Evolutionary conservation across 2,329 filamentous ascomycete genomes (phyloP).

Genomic region (Zelopaecilomyces penicillatus): DNA sequence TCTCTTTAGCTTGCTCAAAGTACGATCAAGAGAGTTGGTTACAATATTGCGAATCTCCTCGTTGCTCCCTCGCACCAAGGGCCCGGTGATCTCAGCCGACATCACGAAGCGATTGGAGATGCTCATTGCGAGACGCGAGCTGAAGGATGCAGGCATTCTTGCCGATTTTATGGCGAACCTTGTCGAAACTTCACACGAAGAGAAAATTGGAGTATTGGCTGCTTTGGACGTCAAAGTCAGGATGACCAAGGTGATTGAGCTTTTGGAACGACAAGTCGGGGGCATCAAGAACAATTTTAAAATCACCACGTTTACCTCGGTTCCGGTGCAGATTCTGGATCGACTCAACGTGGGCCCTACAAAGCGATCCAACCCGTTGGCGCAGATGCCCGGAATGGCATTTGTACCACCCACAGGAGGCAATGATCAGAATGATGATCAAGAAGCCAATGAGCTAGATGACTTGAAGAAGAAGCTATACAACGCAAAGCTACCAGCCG

Average conservation of each 20-base stretch:
- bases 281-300: constrained; percentile 82
- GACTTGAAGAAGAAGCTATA: constrained; percentile 85
- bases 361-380: constrained; percentile 21
- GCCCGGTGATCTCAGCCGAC: constrained; percentile 66
- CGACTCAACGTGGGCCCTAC: constrained; percentile 36
- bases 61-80: constrained; percentile 63
- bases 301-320: constrained; percentile 67
- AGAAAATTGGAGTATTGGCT: constrained; percentile 82
- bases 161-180: constrained; percentile 97
- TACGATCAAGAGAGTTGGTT: constrained; percentile 77
- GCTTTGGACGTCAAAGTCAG: constrained; percentile 70
- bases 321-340: constrained; percentile 53
- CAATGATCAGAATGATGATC: constrained; percentile 54
- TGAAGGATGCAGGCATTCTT: constrained; percentile 73
- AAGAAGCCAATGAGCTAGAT: constrained; percentile 82
- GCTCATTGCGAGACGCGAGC: constrained; percentile 74
- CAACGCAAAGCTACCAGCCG: constrained; percentile 69
- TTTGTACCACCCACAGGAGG: constrained; percentile 28
- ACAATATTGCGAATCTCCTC: constrained; percentile 77
- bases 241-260: constrained; percentile 71
- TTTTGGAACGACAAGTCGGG: constrained; percentile 73
- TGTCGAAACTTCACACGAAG: constrained; percentile 77
- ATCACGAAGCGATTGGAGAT: constrained; percentile 78
- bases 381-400: constrained; percentile 32
- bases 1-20: constrained; percentile 72